Conservation (phyloP, 352 stramenopile species). For the Phytopythium chamaehyphon region DNA sequence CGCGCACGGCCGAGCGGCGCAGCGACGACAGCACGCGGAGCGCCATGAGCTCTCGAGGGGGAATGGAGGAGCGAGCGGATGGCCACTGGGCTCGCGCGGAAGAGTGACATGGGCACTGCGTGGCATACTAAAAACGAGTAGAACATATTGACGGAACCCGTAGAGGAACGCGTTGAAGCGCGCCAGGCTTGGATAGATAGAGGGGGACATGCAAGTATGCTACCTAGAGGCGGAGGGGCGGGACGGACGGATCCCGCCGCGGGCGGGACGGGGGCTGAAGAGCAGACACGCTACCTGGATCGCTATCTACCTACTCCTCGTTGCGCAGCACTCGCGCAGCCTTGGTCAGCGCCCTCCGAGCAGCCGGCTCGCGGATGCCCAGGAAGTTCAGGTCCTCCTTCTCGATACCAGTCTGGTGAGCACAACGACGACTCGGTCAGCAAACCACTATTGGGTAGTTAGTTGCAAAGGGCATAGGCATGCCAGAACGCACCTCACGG, state of each 20-base stretch:
- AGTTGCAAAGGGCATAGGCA: no score
- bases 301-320: conserved; percentile 19
- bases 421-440: conserved; percentile 4
- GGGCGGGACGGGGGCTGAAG: no score
- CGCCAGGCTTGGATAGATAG: no score
- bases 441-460: not conserved
- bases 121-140: no score
- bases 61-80: not conserved
- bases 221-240: no score
- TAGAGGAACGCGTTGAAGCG: no score
- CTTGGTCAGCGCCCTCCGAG: conserved; percentile 55
- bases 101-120: no score
- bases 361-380: conserved; percentile 62
- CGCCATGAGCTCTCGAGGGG: conserved; percentile 18
- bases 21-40: conserved; percentile 48
- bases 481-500: conserved; percentile 48
- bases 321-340: conserved; percentile 51
- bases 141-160: no score
- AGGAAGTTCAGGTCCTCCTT: conserved; percentile 86
- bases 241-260: no score
- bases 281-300: no score
- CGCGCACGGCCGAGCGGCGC: conserved; percentile 21
- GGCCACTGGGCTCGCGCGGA: not conserved
- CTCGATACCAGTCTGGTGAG: conserved; percentile 71
- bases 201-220: no score